Evolutionary conservation across 805 yeast genomes (phyloP), one percentile per base, ranked within the genome.

Genomic region (Saturnispora quitensis): DNA sequence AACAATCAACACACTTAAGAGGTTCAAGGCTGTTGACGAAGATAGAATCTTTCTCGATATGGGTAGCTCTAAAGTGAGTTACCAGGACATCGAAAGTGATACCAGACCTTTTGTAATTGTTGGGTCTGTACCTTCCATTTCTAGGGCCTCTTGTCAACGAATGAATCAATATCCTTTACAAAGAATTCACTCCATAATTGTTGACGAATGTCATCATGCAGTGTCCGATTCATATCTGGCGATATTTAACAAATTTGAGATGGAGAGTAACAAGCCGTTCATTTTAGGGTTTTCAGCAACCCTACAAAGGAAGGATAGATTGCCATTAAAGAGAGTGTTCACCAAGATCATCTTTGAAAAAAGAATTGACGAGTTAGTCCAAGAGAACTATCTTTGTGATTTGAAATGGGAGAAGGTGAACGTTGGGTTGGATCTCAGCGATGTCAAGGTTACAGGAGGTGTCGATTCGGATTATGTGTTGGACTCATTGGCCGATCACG

Each of bases 131-230:
- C 89, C 82, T 22, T 77, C 93, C 0, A 62, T 89, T 47, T 67
- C 81, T 18, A 63, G 73, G 15, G 54, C 62, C 5, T 50, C 59
- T 36, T 45, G 51, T 24, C 57, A 67, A 0, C 64, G 93, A 45
- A 66, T 87, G 18, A 66, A 67, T 1, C 66, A 70, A 45, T 85
- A 82, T 59, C 65, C 77, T 50, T 84, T 90, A 0, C 47, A 50
- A 2, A 77, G 78, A n/a, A 84, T 76, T 68, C 84, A 87, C 61
- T 72, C 89, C 33, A 77, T 91, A 17, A 80, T 90, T 20, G 72
- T 90, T 2, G 98, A 90, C 67, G 98, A 90, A 64, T 95, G 96
- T 40, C 98, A 90, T 62, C 97, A 90, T 66, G 83, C 95, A 0
- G 85, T 86, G 1, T 89, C 96, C 0, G 62, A 65, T 15, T 73